Percentiles rank a stretch among this genome's conserved stretches.
These are phyloP conservation scores for Botrytis elliptica DNA, from an alignment of 2,329 filamentous ascomycete genomes.

Conservation along the genomic window DNA sequence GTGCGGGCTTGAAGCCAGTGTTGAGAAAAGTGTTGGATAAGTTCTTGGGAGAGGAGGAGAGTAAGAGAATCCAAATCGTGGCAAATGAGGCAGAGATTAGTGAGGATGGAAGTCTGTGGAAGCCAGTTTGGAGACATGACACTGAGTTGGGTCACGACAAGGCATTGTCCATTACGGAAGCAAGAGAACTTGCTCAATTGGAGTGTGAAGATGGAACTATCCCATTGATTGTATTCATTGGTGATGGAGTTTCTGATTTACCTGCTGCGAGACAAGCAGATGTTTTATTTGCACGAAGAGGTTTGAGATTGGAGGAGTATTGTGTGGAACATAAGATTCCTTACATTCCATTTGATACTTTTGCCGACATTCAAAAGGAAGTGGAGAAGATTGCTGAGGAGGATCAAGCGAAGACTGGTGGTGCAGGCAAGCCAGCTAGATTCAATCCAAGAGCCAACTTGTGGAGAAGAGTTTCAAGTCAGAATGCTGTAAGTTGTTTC, in stretches of 20 bases:
- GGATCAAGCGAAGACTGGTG: slow-evolving; percentile 60
- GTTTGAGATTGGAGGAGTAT: slow-evolving; percentile 64
- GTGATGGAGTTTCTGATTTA: slow-evolving; percentile 67
- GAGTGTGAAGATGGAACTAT: slow-evolving; percentile 59
- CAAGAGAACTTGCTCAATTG: slow-evolving; percentile 52
- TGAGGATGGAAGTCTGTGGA: slow-evolving; percentile 59
- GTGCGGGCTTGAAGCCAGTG: slow-evolving; percentile 64
- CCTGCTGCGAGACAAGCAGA: slow-evolving; percentile 65
- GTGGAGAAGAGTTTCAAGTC: slow-evolving; percentile 63
- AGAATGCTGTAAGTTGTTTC: slow-evolving; percentile 44
- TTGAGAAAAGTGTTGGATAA: slow-evolving; percentile 60
- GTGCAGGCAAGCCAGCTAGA: slow-evolving; percentile 55
- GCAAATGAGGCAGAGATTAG: slow-evolving; percentile 65
- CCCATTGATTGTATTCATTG: slow-evolving; percentile 67
- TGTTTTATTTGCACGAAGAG: slow-evolving; percentile 65
- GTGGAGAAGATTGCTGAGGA: slow-evolving; percentile 56
- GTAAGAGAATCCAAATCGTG: slow-evolving; percentile 58
- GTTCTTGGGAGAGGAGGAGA: slow-evolving; percentile 56
- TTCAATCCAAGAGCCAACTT: slow-evolving; percentile 69
- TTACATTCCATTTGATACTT: slow-evolving; percentile 64
- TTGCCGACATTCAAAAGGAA: slow-evolving; percentile 63
- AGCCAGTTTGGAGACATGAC: slow-evolving; percentile 66
- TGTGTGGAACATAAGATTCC: slow-evolving; percentile 60
- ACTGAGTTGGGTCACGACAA: slow-evolving; percentile 67
- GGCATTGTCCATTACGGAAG: slow-evolving; percentile 61